Evolutionary conservation across 129 eudicot species (phyloP), one percentile per base, ranked within the genome.

Genomic region (Gnaphalium uliginosum): DNA sequence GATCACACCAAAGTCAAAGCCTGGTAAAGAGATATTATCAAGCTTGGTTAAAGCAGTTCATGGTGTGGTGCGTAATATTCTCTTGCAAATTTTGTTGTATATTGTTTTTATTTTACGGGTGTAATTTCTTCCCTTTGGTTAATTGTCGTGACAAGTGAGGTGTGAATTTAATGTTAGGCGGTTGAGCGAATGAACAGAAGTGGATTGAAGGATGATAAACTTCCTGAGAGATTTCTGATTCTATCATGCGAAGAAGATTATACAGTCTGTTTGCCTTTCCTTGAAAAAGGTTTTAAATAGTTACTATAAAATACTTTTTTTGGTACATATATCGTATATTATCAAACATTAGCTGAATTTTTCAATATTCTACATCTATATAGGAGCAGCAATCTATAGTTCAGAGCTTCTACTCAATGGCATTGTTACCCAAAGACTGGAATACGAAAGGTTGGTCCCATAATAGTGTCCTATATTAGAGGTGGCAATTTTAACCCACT

Each of bases 1-100:
- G 62, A 81, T 94, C 71, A 93, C 98, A 23, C 96, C 84, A 67
- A 93, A 86, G 68, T 85, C 96, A 81, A 93, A 93, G 70, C 98
- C 98, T 59, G 93, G 96, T 18, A 93, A 85, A 93, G 90, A 86
- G 37, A 90, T 93, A 73, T 73, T 93, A 53, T 81, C 88, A 75
- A 84, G 88, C 86, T 93, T 93, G 92, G 96, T 93, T 50, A 93
- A 83, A 78, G 95, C 98, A 39, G 96, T 93, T 83, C 89, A 83
- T 74, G 98, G 98, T 61, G 33, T 79, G 96, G 98, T 93, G 74
- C 17, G 89, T 81, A 74, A 1, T 39, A 56, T n/a, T n/a, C n/a
- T n/a, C 37, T 69, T 58, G 43, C 66, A 6, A 30, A 37, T 9
- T 14, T 24, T 14, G 46, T 62, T 0, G 8, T 18, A 18, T 51